Base-by-base conservation (phyloP, 345 rosid species). In the Gossypium anomalum region DNA sequence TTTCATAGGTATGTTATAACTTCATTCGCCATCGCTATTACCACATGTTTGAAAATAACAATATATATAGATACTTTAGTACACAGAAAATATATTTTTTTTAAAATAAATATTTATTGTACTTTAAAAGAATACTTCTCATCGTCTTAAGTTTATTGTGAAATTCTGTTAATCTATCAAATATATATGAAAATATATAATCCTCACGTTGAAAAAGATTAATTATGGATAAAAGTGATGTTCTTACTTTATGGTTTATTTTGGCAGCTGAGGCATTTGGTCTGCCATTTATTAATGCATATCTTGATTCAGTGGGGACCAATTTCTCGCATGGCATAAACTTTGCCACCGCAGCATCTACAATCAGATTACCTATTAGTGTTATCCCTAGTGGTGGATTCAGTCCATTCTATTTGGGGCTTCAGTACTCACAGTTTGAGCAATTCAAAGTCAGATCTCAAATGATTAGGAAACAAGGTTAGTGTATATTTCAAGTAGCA, bases 321-420 rank as follows among this genome's bases (percentile, higher is more conserved):
- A 79, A 81, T 60, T 85, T 80, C 75, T 75, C 78, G 3, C 53
- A 61, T 41, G 88, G 88, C 10, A 83, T 79, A 23, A 82, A 82
- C 78, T 85, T 80, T 77, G 88, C 88, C 14, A 49, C 79, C 0
- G 76, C 76, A 62, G 27, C 75, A 16, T 51, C 81, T 61, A 82
- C 85, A 47, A 78, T 82, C 45, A 43, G 52, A 45, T 22, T 72
- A 10, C 83, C 84, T 0, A 8, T 56, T 2, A 49, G 3, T 0
- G 34, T 83, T 45, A 57, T 77, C 23, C 87, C 87, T 9, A 11
- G 23, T 51, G 79, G 74, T 19, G 43, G 79, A 29, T 73, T 81
- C 16, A 89, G 89, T 67, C 87, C 93, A 12, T 80, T 82, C 55
- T 79, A 78, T 67, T 73, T 89, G 62, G 77, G 80, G 17, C 67